Conservation (phyloP, 2,329 filamentous ascomycete genomes). For the Aspergillus phoenicis region DNA sequence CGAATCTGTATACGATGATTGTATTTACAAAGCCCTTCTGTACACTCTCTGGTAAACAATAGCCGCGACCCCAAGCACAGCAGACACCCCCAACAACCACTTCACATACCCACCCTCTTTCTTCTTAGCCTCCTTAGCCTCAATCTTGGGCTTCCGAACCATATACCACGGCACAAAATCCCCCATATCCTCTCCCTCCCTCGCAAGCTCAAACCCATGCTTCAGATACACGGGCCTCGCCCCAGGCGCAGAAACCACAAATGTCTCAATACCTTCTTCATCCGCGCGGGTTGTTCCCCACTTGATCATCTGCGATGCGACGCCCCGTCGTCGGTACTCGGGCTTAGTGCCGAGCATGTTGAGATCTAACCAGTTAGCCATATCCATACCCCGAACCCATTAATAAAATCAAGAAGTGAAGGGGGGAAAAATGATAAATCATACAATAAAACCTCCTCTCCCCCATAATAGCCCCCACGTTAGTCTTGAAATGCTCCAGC, state of each 20-base stretch:
- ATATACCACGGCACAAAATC: conserved; percentile 17
- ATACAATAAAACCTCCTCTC: conserved; percentile 29
- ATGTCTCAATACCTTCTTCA: conserved; percentile 37
- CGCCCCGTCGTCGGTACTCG: conserved; percentile 24
- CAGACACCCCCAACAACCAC: neutral
- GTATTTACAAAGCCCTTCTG: neutral
- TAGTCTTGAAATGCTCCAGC: conserved; percentile 23
- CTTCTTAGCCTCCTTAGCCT: too few species aligned
- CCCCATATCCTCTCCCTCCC: conserved; percentile 7
- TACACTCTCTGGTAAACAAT: neutral
- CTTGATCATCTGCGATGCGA: conserved; percentile 34
- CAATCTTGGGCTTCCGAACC: conserved; percentile 1
- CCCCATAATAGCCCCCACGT: conserved; percentile 23
- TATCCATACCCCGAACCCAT: neutral
- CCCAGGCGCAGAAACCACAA: conserved; percentile 38
- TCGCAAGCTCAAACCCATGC: conserved; percentile 38
- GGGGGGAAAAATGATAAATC: conserved; percentile 1
- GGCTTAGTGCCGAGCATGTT: conserved; percentile 30
- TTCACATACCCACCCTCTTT: neutral
- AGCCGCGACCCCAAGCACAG: neutral
- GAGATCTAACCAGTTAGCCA: conserved; percentile 21
- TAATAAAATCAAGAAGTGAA: neutral
- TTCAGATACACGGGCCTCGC: conserved; percentile 44
- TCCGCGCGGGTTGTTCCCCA: conserved; percentile 43
- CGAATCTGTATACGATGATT: neutral